Evolutionary conservation across 306 rosid genomes (phyloP), one percentile per base, ranked within the genome.

Genomic region (Dicorynia guianensis): DNA sequence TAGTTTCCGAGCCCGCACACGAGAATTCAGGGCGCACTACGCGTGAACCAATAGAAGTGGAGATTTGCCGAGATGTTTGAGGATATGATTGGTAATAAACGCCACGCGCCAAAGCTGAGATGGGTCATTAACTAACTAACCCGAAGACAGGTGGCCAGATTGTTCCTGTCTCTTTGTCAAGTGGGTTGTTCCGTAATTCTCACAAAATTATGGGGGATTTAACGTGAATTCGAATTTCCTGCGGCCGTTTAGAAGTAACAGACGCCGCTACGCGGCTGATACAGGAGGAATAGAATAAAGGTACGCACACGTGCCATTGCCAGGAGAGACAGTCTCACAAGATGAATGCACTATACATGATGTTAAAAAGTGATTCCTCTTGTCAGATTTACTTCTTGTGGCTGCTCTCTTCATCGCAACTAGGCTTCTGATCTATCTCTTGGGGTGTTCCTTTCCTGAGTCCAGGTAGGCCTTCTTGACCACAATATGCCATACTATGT

Each of bases 1-100:
- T 76, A 77, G 77, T 47, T 63, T 75, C 20, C 39, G 7, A 14
- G 20, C 3, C 8, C 5, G 35, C 44, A 34, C 59, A 33, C 46
- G 72, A 67, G 30, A 1, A 11, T 10, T 0, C 25, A 17, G 40
- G 6, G 54, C 19, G 4, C 20, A 6, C 11, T 0, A 6, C 39
- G 20, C 58, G 12, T 3, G 11, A 7, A 10, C 57, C 57, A 44
- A 25, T 66, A 6, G 53, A 15, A 5, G 15, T 43, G 1, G 42
- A 19, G 1, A 42, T 65, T 44, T 44, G 13, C 5, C 8, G 42
- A 47, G 0, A 49, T 1, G 8, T 67, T 10, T 0, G 7, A 14
- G 57, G 48, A 8, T 48, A 14, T 48, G 46, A 9, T 48, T 13
- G 72, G 58, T 56, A n/a, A 11, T 20, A 20, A n/a, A 17, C 1